Evolutionary conservation across 2,329 filamentous ascomycete genomes (phyloP).

Genomic region (Aspergillus melleus): DNA sequence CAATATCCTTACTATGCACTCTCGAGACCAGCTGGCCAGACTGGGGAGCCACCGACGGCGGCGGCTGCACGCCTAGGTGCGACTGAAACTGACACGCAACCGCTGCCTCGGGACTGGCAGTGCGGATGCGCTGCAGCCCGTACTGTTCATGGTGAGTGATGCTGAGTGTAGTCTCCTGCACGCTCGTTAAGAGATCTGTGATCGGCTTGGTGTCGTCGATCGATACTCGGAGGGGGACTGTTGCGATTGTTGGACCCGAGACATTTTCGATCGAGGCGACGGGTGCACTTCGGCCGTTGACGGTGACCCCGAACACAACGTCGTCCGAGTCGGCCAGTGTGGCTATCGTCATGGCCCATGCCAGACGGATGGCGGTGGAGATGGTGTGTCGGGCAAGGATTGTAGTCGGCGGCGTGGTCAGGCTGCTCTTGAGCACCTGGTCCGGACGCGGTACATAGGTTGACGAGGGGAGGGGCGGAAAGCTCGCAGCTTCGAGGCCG

Average conservation of each 20-base stretch:
- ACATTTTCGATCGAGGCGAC: background rate
- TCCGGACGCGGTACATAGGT: too few relatives aligned
- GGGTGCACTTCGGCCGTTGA: background rate
- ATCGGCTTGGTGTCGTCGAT: background rate
- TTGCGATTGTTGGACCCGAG: background rate
- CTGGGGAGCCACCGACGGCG: too few relatives aligned
- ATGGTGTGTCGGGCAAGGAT: background rate
- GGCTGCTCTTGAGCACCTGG: too few relatives aligned
- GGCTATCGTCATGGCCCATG: constrained; percentile 3
- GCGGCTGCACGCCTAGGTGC: background rate
- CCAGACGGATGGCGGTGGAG: background rate
- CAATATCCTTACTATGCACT: background rate
- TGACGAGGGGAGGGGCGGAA: too few relatives aligned
- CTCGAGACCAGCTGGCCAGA: background rate
- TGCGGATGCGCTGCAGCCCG: background rate
- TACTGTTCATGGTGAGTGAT: background rate
- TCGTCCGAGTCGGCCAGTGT: background rate
- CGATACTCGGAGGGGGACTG: background rate
- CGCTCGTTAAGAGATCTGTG: too few relatives aligned
- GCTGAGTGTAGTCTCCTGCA: background rate
- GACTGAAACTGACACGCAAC: background rate
- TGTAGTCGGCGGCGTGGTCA: too few relatives aligned
- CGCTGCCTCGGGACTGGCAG: background rate
- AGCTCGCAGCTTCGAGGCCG: too few relatives aligned
- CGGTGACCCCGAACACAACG: background rate